Percentiles rank a stretch among this genome's conserved stretches.
Conservation (phyloP, 257 asterid species). For the Solanum chiquidenum region DNA sequence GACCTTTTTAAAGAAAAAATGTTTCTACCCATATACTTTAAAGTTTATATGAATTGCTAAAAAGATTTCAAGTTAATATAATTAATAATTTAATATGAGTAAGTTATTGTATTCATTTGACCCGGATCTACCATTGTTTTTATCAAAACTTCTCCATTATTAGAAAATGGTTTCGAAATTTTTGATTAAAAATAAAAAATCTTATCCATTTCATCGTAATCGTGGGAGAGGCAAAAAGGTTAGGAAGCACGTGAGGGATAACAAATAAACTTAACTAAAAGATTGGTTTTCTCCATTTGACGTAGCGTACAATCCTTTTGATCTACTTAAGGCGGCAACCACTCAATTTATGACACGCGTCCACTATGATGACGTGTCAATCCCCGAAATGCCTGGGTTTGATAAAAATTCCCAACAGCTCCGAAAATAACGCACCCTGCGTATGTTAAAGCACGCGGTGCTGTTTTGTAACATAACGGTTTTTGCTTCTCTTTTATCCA, state of each 20-base stretch:
- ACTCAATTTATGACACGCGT: not conserved
- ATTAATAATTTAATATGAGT: no score
- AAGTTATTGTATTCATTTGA: no score
- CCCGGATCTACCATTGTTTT: not conserved
- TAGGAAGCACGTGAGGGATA: not conserved
- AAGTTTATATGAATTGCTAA: no score
- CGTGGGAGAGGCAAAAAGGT: not conserved
- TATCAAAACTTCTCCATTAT: not conserved
- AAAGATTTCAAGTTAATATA: no score
- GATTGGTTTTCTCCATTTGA: not conserved
- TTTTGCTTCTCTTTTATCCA: not conserved
- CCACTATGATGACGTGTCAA: not conserved
- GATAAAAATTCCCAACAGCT: not conserved
- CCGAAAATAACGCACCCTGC: not conserved
- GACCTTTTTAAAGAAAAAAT: not conserved
- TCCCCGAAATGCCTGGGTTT: not conserved
- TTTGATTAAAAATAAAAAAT: not conserved
- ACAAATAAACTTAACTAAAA: not conserved
- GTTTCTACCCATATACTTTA: no score
- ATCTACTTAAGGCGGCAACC: not conserved
- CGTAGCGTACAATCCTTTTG: not conserved
- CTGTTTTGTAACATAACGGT: not conserved
- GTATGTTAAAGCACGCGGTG: not conserved
- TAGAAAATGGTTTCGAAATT: no score
- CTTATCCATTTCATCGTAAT: rapidly evolving